Base-by-base conservation (phyloP, 306 rosid genomes). In the Vigna radiata region DNA sequence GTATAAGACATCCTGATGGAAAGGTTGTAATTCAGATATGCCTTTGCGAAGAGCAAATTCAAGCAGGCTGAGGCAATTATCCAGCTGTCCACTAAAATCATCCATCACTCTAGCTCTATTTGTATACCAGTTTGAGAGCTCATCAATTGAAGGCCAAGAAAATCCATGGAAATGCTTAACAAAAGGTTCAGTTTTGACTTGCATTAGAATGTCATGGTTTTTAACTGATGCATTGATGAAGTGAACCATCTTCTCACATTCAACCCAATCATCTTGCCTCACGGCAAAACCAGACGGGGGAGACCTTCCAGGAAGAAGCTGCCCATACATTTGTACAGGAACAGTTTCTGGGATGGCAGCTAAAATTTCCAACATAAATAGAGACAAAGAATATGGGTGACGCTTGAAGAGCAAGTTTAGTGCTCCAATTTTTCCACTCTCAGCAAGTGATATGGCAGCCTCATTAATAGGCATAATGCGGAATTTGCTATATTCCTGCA, bases 211-310 rank as follows among this genome's bases (percentile, higher is more conserved):
- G 80, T 83, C 90, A 73, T 82, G 66, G 70, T 76, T 84, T 68
- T 85, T 67, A 48, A 87, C 85, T 63, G 87, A 81, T 46, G 75
- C 80, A 59, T 73, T 79, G 31, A 90, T 83, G 87, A 85, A 90
- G 76, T 19, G 66, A 78, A 87, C 67, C 97, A 87, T 92, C 82
- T 95, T 84, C 81, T 86, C 84, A 72, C 99, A 92, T 89, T 95
- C 99, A 87, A 95, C 99, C 99, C 99, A 95, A 87, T 95, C 99
- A 70, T 89, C 90, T 70, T 88, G 91, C 89, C 99, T 92, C 82
- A 91, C 89, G 49, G 87, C 92, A 70, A 86, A 77, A 83, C 76
- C 87, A 74, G 90, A 76, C 50, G 99, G 96, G 64, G 97, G 95
- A 79, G 86, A 88, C 78, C 84, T 89, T 50, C 99, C 99, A 49